Evolutionary conservation across 805 yeast species (phyloP).

Genomic region (Kodamaea nitidulidarum): DNA sequence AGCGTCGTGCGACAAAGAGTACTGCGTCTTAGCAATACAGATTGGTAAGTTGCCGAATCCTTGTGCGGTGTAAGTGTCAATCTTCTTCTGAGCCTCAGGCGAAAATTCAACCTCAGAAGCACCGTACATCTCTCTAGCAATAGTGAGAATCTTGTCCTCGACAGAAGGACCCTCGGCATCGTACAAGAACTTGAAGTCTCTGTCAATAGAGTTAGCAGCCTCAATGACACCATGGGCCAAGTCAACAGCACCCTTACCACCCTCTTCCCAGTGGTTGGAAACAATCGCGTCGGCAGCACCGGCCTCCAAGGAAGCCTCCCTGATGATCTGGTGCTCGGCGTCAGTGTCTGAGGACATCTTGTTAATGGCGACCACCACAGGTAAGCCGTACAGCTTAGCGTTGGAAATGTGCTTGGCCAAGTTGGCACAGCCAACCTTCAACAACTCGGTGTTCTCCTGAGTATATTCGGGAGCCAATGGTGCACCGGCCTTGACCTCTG

Average conservation of each 20-base stretch:
- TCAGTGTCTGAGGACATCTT: slow-evolving; percentile 71
- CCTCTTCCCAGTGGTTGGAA: slow-evolving; percentile 84
- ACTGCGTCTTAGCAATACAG: slow-evolving; percentile 84
- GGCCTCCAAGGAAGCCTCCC: slow-evolving; percentile 63
- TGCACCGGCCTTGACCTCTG: slow-evolving; percentile 83
- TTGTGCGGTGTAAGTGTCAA: slow-evolving; percentile 63
- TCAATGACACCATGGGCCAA: slow-evolving; percentile 68
- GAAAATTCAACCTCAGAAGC: slow-evolving; percentile 68
- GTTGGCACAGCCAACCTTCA: slow-evolving; percentile 67
- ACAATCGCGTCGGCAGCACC: slow-evolving; percentile 79
- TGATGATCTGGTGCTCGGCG: slow-evolving; percentile 64
- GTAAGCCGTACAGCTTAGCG: slow-evolving; percentile 67
- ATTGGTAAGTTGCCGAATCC: slow-evolving; percentile 77
- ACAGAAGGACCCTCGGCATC: slow-evolving; percentile 54
- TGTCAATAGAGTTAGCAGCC: slow-evolving; percentile 49
- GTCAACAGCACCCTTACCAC: slow-evolving; percentile 76
- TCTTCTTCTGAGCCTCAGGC: slow-evolving; percentile 65
- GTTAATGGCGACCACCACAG: slow-evolving; percentile 80
- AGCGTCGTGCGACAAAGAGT: slow-evolving; percentile 80
- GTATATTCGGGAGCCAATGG: slow-evolving; percentile 70
- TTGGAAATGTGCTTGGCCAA: slow-evolving; percentile 73
- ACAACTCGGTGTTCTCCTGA: slow-evolving; percentile 65
- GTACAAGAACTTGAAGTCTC: slow-evolving; percentile 52
- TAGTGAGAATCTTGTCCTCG: slow-evolving; percentile 62
- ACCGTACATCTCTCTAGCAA: slow-evolving; percentile 76